phyloP scores from a whole-genome alignment of 31 red algal species.

The Porphyra umbilicalis region DNA sequence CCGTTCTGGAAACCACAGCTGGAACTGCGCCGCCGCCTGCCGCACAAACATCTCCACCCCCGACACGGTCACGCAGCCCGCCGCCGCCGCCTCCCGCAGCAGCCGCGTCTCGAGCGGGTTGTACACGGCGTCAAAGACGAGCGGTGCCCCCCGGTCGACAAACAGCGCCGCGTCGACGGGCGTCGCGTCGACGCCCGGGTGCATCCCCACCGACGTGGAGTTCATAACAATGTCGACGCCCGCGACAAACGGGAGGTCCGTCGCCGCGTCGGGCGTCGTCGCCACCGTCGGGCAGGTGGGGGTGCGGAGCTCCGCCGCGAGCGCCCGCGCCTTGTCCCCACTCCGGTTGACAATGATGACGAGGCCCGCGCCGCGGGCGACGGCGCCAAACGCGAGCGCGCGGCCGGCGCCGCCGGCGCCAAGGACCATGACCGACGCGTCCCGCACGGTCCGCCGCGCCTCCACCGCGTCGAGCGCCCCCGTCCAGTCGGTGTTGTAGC shows the following conservation, averaged over 20 bases:
- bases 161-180: conserved; percentile 42
- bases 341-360: conserved; percentile 76
- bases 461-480: conserved; percentile 80
- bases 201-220: conserved; percentile 88
- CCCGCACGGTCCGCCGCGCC: conserved; percentile 22
- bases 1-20: conserved; percentile 55
- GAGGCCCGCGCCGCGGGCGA: conserved; percentile 35
- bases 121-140: conserved; percentile 96
- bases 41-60: conserved; percentile 98
- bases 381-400: conserved; percentile 73
- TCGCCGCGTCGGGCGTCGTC: conserved; percentile 3
- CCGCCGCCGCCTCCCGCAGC: conserved; percentile 33
- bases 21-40: conserved; percentile 80
- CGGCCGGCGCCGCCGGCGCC: conserved; percentile 90
- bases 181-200: conserved; percentile 44
- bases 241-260: background rate
- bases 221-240: conserved; percentile 85
- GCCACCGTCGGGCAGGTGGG: conserved; percentile 4
- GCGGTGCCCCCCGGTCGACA: background rate
- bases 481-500: conserved; percentile 94
- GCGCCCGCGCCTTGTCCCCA: conserved; percentile 29
- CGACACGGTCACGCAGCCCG: conserved; percentile 54
- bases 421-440: conserved; percentile 52
- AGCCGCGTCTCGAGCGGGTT: conserved; percentile 78
- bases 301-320: conserved; percentile 35